A percentile compares a stretch with the other conserved stretches of the same genome.
phyloP scores from a whole-genome alignment of 2,329 filamentous ascomycete genomes.

The Cordyceps pruinosa region DNA sequence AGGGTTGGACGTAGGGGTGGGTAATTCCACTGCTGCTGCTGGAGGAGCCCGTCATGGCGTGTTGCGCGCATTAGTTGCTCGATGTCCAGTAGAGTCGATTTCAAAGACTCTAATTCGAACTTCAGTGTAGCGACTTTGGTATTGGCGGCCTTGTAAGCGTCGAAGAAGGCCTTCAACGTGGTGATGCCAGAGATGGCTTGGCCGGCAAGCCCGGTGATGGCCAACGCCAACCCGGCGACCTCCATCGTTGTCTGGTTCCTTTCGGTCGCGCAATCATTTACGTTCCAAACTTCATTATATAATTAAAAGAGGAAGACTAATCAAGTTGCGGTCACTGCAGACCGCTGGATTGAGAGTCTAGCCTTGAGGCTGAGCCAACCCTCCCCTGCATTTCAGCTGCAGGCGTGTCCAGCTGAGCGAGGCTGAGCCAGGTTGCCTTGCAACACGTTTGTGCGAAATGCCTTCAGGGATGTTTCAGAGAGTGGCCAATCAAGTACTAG shows the following conservation, averaged over 20 bases:
- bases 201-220: background rate
- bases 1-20: background rate
- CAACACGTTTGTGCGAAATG: too few relatives aligned
- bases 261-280: background rate
- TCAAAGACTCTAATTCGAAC: background rate
- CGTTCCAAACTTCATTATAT: background rate
- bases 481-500: too few relatives aligned
- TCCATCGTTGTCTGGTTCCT: background rate
- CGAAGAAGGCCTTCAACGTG: background rate
- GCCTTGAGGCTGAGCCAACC: too few relatives aligned
- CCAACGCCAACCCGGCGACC: background rate
- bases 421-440: too few relatives aligned
- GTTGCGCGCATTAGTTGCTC: background rate
- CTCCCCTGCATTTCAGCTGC: too few relatives aligned
- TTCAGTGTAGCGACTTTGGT: background rate
- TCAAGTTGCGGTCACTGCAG: too few relatives aligned
- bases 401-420: too few relatives aligned
- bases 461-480: too few relatives aligned
- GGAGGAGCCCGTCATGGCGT: background rate
- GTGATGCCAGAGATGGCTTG: background rate
- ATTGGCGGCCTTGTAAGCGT: background rate
- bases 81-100: background rate
- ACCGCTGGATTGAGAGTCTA: too few relatives aligned
- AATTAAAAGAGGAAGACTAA: too few relatives aligned
- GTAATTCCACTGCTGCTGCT: background rate